Conservation (phyloP, 805 yeast genomes). For the Lachancea fermentati region DNA sequence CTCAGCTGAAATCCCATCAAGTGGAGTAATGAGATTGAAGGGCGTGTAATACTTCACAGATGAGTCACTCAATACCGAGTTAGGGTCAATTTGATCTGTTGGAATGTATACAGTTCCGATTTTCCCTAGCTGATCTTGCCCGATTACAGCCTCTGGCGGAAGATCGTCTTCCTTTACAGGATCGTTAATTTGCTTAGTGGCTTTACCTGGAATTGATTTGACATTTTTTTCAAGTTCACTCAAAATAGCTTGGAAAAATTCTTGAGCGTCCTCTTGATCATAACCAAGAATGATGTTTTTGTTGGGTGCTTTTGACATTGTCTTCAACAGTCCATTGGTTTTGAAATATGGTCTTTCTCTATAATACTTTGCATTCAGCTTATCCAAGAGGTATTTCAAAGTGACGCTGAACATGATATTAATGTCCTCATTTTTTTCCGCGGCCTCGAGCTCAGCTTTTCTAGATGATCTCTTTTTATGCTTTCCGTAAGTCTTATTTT, state of each 20-base stretch:
- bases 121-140: constrained; percentile 46
- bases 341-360: constrained; percentile 50
- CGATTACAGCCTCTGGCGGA: constrained; percentile 34
- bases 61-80: constrained; percentile 35
- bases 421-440: constrained; percentile 13
- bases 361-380: constrained; percentile 52
- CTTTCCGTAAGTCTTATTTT: constrained; percentile 17
- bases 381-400: constrained; percentile 45
- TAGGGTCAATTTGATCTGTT: constrained; percentile 72
- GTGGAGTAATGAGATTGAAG: constrained; percentile 70
- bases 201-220: constrained; percentile 20
- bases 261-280: constrained; percentile 96
- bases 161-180: constrained; percentile 27
- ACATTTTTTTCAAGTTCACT: constrained; percentile 51
- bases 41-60: constrained; percentile 42
- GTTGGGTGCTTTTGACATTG: constrained; percentile 74
- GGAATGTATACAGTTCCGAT: constrained; percentile 66
- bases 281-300: constrained; percentile 75
- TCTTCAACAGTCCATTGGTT: constrained; percentile 53
- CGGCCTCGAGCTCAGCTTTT: constrained; percentile 6
- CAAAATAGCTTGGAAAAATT: constrained; percentile 79
- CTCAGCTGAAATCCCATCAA: constrained; percentile 84
- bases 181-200: constrained; percentile 23
- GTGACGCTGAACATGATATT: constrained; percentile 47
- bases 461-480: constrained; percentile 15